These are phyloP conservation scores for Ceriops tagal DNA, from an alignment of 345 rosid genomes.

Conservation along the genomic window DNA sequence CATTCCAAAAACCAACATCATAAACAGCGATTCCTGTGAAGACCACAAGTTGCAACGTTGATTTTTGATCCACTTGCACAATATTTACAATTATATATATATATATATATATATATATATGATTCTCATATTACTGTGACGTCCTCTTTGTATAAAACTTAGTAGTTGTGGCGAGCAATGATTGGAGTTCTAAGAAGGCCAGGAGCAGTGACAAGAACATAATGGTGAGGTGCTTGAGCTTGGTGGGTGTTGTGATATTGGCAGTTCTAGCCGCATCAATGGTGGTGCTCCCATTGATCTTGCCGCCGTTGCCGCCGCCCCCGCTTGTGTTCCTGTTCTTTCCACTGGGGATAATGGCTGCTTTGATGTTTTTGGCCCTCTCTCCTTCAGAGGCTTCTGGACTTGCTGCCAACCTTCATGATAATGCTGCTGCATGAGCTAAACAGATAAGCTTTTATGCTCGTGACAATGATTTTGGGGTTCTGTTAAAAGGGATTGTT, in stretches of 20 bases:
- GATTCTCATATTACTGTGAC: background rate
- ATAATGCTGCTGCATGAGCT: background rate
- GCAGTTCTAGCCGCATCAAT: conserved; percentile 39
- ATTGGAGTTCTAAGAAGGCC: conserved; percentile 14
- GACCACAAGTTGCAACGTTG: too few species aligned
- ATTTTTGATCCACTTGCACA: too few species aligned
- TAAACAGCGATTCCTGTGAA: too few species aligned
- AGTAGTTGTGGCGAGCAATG: conserved; percentile 16
- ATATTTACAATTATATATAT: background rate
- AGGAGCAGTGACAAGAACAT: background rate
- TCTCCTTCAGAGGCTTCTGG: conserved; percentile 36
- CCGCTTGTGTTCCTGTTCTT: conserved; percentile 52
- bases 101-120: background rate
- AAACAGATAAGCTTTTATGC: background rate
- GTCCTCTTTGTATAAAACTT: background rate
- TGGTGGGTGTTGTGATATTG: conserved; percentile 33
- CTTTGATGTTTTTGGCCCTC: conserved; percentile 58
- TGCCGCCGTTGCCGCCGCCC: conserved; percentile 73
- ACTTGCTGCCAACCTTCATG: conserved; percentile 1
- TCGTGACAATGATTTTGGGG: background rate
- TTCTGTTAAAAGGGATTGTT: background rate
- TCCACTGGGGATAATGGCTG: conserved; percentile 62
- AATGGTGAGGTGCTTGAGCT: conserved; percentile 34
- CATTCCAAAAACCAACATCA: too few species aligned
- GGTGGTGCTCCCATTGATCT: conserved; percentile 52